These are phyloP conservation scores for Coriaria nepalensis DNA, from an alignment of 306 rosid genomes.

Conservation along the genomic window DNA sequence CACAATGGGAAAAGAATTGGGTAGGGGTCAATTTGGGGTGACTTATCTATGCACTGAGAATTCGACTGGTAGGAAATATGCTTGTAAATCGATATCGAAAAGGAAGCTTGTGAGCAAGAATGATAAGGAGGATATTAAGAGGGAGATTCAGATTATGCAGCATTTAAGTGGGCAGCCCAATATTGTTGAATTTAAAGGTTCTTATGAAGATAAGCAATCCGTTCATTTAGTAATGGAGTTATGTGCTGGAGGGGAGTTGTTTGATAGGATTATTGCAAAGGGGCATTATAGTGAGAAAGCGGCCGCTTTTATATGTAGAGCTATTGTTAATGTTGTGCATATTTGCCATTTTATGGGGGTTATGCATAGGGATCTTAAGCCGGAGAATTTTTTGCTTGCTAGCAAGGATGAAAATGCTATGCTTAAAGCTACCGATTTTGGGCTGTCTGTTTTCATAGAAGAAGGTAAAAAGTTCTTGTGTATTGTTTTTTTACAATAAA, in stretches of 20 bases:
- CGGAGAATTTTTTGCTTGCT: conserved; percentile 78
- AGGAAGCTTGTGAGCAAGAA: conserved; percentile 49
- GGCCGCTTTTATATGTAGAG: conserved; percentile 60
- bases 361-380: conserved; percentile 82
- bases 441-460: conserved; percentile 79
- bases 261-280: conserved; percentile 76
- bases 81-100: conserved; percentile 79
- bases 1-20: conserved; percentile 57
- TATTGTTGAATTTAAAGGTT: conserved; percentile 73
- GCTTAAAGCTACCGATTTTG: conserved; percentile 77
- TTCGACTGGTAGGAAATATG: conserved; percentile 48
- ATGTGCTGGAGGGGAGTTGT: conserved; percentile 87
- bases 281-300: conserved; percentile 72
- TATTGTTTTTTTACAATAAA: not conserved
- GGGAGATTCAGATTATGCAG: conserved; percentile 82
- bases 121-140: conserved; percentile 65
- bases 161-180: conserved; percentile 80
- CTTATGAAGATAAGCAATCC: conserved; percentile 59
- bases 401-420: conserved; percentile 54
- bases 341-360: conserved; percentile 84
- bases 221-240: conserved; percentile 78
- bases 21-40: conserved; percentile 87
- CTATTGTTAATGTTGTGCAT: conserved; percentile 67
- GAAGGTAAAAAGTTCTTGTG: conserved; percentile 35
- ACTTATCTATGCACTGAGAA: conserved; percentile 56